Evolutionary conservation across 2,329 filamentous ascomycete species (phyloP), one percentile per base, ranked within the genome.

Genomic region (Chaetomiaceae sp.): DNA sequence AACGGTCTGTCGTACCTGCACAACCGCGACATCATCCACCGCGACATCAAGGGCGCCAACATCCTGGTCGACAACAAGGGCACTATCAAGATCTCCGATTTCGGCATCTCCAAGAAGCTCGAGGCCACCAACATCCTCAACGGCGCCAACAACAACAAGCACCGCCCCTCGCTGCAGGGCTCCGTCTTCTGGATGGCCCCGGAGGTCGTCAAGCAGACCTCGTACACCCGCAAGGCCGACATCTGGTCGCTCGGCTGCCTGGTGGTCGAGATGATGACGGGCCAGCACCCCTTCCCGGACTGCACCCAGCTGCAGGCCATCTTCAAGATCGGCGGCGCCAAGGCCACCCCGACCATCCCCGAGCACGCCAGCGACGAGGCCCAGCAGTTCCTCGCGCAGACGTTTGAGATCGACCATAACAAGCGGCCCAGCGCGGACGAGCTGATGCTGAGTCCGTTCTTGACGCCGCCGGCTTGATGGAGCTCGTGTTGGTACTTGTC

Each of bases 111-210:
- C 51, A 98, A 98, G 75, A 94, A 95, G 65, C 86, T 97, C 33
- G 91, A 97, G 67, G 89, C 89, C 12, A 84, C 88, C 47, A 93
- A 90, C 50, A 79, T 96, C 36, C 79, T 95, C 38, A 81, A 66
- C 61, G 83, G 74, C 58, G 83, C 73, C 61, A 78, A 75, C 60
- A 83, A 81, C 66, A 81, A 77, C 66, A 83, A 81, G 64, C 75
- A 85, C 60, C 73, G 81, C 5, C 81, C 82, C 3, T 97, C 91
- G 1, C 78, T 98, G 3, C 93, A 98, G 66, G 93, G 93, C 12
- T 96, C 89, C 20, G 93, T 98, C 42, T 98, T 96, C 71, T 98
- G 93, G 93, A 98, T 98, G 93, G 93, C 93, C 1, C 93, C 93
- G 8, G 93, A 98, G 70, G 93, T 98, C 17, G 93, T 98, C 52